Evolutionary conservation across 495 filamentous ascomycete genomes (phyloP).

Genomic region (Cercophora scortea): DNA sequence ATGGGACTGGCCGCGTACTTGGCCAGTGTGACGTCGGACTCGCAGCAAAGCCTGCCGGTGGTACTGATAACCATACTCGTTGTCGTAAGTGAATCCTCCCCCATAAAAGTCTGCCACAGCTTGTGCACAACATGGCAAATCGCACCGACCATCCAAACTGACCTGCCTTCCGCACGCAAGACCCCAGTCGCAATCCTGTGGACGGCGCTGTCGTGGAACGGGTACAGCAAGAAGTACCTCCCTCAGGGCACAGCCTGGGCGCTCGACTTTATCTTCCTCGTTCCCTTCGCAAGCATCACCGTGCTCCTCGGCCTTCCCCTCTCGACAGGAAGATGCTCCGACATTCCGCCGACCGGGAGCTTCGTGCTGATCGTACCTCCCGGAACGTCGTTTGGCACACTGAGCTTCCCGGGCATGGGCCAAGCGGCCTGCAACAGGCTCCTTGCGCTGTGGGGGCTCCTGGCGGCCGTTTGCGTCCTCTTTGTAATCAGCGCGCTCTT

Average conservation of each 20-base stretch:
- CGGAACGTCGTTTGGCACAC: not conserved
- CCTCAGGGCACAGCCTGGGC: not conserved
- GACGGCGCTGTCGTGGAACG: not conserved
- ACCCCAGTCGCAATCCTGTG: not conserved
- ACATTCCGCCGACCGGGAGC: not conserved
- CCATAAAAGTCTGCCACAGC: no score
- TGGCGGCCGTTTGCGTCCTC: conserved; percentile 2
- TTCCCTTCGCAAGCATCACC: not conserved
- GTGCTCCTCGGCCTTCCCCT: not conserved
- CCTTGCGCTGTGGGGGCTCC: conserved; percentile 7
- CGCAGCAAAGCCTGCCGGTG: not conserved
- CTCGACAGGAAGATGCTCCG: not conserved
- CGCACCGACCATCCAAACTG: no score
- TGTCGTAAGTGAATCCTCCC: not conserved
- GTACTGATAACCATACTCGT: conserved; percentile 1
- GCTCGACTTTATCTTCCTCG: not conserved
- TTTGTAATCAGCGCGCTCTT: conserved; percentile 7
- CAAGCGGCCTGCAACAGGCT: conserved; percentile 5
- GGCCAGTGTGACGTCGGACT: not conserved
- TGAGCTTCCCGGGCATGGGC: not conserved
- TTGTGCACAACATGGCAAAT: no score
- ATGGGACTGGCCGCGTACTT: conserved; percentile 6
- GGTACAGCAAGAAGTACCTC: not conserved
- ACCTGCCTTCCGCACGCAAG: not conserved
- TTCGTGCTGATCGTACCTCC: not conserved